These are phyloP conservation scores for Juglanconis juglandina DNA, from an alignment of 2,329 filamentous ascomycete genomes.

Conservation along the genomic window DNA sequence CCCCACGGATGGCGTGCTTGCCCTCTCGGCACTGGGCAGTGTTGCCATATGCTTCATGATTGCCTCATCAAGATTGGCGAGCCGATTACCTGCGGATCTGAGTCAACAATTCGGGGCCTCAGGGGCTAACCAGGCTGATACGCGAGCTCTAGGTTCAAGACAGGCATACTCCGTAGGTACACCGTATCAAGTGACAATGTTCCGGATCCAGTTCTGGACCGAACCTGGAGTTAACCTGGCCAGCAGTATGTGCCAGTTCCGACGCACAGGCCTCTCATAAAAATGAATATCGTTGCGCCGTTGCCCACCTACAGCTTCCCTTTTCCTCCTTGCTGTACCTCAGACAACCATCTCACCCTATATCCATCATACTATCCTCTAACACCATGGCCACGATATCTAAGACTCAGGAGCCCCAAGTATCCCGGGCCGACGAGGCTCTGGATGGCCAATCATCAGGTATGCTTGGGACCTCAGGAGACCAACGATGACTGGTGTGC, in stretches of 20 bases:
- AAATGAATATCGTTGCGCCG: not conserved
- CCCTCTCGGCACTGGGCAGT: not conserved
- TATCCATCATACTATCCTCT: not conserved
- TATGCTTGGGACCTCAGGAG: not conserved
- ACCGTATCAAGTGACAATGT: not conserved
- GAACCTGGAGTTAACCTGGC: not conserved
- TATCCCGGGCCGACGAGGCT: not conserved
- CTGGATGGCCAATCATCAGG: not conserved
- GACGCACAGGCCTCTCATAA: not conserved
- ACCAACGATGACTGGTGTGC: too few species aligned
- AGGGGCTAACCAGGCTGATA: not conserved
- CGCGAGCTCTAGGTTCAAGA: not conserved
- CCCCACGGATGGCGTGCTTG: constrained; percentile 9
- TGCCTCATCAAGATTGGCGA: constrained; percentile 1
- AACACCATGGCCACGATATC: not conserved
- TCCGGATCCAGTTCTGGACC: not conserved
- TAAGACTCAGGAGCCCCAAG: not conserved
- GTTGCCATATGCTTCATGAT: constrained; percentile 6
- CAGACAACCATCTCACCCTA: not conserved
- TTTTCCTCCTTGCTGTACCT: not conserved
- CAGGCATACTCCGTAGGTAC: not conserved
- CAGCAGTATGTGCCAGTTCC: not conserved
- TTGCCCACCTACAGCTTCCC: not conserved
- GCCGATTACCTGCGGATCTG: not conserved
- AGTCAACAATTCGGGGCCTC: not conserved